phyloP scores from a whole-genome alignment of 2,329 filamentous ascomycete genomes.

The Penicillium sp. region DNA sequence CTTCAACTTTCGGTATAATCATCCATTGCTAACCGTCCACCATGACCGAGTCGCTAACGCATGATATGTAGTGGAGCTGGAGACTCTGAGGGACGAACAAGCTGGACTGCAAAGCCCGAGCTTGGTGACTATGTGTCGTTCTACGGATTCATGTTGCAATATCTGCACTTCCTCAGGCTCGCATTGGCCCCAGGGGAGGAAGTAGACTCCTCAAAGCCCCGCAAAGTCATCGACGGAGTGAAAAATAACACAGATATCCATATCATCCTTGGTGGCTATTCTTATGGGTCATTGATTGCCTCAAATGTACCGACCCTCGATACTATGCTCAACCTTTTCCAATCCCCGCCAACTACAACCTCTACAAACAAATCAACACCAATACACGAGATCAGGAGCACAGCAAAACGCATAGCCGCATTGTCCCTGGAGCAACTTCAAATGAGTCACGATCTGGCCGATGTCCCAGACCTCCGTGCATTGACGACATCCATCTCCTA shows the following conservation, averaged over 20 bases:
- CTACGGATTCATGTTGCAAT: slow-evolving; percentile 74
- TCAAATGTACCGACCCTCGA: slow-evolving; percentile 63
- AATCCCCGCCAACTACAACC: slow-evolving; percentile 39
- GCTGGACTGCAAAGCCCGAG: slow-evolving; percentile 83
- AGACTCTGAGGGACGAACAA: slow-evolving; percentile 71
- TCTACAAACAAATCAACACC: slow-evolving; percentile 55
- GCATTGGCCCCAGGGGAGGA: neutral
- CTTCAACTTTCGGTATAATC: slow-evolving; percentile 80
- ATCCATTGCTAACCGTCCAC: neutral
- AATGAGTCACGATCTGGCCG: neutral
- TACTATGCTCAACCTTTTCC: slow-evolving; percentile 61
- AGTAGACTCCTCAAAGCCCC: neutral
- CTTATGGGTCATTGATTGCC: slow-evolving; percentile 83
- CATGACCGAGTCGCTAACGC: slow-evolving; percentile 13
- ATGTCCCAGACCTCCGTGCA: slow-evolving; percentile 3
- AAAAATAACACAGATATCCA: slow-evolving; percentile 18
- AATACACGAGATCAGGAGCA: slow-evolving; percentile 66
- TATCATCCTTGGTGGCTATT: slow-evolving; percentile 74
- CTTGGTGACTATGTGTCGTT: slow-evolving; percentile 78
- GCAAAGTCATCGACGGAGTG: neutral
- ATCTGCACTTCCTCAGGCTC: slow-evolving; percentile 59
- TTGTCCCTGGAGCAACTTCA: slow-evolving; percentile 55
- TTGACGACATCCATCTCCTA: slow-evolving; percentile 37
- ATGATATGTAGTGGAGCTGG: slow-evolving; percentile 65
- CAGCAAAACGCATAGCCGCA: slow-evolving; percentile 66